A percentile compares a stretch with the other conserved stretches of the same genome.
Evolutionary conservation across 75 land plant genomes (phyloP).

Genomic region (Picea sitchensis): DNA sequence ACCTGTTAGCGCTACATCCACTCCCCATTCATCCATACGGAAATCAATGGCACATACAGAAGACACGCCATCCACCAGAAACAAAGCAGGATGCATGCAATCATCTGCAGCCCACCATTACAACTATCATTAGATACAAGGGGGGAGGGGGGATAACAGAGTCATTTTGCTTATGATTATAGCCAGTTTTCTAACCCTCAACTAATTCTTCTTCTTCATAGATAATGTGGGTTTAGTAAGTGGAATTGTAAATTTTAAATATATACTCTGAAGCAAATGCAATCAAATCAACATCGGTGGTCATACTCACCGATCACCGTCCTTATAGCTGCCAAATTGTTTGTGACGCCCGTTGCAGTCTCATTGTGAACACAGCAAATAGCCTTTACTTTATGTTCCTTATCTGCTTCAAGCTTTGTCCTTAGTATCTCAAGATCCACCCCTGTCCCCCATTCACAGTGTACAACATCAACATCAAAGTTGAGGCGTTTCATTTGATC

Average conservation of each 20-base stretch:
- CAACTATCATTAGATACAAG: background rate
- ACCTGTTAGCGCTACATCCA: conserved; percentile 93
- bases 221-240: too few relatives aligned
- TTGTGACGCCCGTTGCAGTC: conserved; percentile 97
- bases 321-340: conserved; percentile 66
- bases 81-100: conserved; percentile 68
- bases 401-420: conserved; percentile 61
- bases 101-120: conserved; percentile 50
- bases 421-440: conserved; percentile 61
- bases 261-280: too few relatives aligned
- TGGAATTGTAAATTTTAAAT: too few relatives aligned
- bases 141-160: background rate
- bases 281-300: too few relatives aligned
- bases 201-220: too few relatives aligned
- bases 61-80: conserved; percentile 91
- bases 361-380: conserved; percentile 93
- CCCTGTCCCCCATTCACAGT: conserved; percentile 91
- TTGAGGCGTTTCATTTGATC: conserved; percentile 91
- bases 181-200: too few relatives aligned
- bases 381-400: conserved; percentile 75
- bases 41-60: conserved; percentile 91
- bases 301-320: conserved; percentile 56
- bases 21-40: conserved; percentile 95
- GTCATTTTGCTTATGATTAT: background rate
- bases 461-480: conserved; percentile 84